These are phyloP conservation scores for Eimeria necatrix DNA, from an alignment of 169 alveolate species.

Conservation along the genomic window DNA sequence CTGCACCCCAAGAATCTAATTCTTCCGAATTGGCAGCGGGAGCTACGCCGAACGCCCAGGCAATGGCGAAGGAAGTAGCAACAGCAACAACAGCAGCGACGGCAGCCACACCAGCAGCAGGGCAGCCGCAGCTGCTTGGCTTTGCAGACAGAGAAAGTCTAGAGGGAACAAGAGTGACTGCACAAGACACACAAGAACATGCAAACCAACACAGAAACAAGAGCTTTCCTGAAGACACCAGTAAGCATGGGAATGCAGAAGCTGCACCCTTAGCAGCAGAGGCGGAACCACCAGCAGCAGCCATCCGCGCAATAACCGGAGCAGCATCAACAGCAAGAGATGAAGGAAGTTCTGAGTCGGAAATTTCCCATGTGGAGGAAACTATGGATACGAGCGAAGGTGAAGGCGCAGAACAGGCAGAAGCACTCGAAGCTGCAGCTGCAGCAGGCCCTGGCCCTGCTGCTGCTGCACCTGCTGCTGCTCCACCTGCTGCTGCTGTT, in stretches of 20 bases:
- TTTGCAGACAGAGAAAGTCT: neutral
- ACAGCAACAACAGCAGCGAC: constrained; percentile 7
- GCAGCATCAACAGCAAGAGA: constrained; percentile 11
- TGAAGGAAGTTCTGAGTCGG: neutral
- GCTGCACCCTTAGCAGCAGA: neutral
- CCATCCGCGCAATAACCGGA: neutral
- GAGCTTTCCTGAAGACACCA: neutral
- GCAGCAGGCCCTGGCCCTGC: neutral
- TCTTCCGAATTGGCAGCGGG: neutral
- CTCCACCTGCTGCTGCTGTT: no score
- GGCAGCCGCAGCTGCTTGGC: neutral
- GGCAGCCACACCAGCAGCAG: neutral
- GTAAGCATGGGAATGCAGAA: constrained; percentile 11
- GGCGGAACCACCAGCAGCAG: neutral
- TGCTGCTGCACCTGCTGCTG: no score
- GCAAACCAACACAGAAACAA: neutral
- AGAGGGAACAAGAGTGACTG: neutral
- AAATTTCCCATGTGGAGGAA: neutral
- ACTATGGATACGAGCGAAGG: neutral
- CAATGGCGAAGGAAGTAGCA: neutral
- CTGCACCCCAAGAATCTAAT: neutral
- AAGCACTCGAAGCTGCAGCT: neutral
- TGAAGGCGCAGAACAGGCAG: neutral
- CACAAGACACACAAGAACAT: neutral
- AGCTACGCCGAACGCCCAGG: no score